Evolutionary conservation across 352 stramenopile species (phyloP), one percentile per base, ranked within the genome.

Genomic region (Phytophthora constricta): DNA sequence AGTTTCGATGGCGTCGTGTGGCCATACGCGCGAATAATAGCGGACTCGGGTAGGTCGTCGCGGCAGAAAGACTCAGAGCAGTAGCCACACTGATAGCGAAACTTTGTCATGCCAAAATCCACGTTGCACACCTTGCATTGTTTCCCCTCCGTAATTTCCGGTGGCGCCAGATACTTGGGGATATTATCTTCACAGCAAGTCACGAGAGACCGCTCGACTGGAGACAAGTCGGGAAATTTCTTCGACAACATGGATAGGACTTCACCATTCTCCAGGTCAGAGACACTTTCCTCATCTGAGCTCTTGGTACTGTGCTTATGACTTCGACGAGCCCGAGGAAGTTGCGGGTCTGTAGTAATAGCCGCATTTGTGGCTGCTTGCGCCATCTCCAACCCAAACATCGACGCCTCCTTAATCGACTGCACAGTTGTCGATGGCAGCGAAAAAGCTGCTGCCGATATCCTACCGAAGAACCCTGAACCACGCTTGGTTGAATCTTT

Each of bases 31-130:
- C 85, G 82, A 19, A 96, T 64, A 19, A 80, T 80, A 3, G 85
- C 80, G 0, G 78, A 68, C 17, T 87, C 69, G 4, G 82, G 79
- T 14, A 96, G 61, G 56, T 94, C 68, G 49, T 93, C 84, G 17
- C 85, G 82, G 28, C 88, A 96, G 23, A 89, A 95, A 9, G 85
- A 89, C 48, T 93, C 84, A 16, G 69, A 82, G 61, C 88, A 95
- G 68, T 95, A 94, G 1, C 88, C 87, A 55, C 86, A 96, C 50
- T 90, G 76, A 51, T 95, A 96, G 0, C 86, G 78, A 27, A 94
- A 96, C 66, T 92, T 93, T 5, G 82, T 92, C 62, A 96, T 76
- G 10, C 86, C 86, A 58, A 96, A 96, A 50, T 90, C 78, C 0
- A 86, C 58, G 1, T 75, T 62, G 73, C 88, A 96, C 34, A 72